Evolutionary conservation across 768 basidiomycete genomes (phyloP).

Genomic region (Phaeolepiota aurea): DNA sequence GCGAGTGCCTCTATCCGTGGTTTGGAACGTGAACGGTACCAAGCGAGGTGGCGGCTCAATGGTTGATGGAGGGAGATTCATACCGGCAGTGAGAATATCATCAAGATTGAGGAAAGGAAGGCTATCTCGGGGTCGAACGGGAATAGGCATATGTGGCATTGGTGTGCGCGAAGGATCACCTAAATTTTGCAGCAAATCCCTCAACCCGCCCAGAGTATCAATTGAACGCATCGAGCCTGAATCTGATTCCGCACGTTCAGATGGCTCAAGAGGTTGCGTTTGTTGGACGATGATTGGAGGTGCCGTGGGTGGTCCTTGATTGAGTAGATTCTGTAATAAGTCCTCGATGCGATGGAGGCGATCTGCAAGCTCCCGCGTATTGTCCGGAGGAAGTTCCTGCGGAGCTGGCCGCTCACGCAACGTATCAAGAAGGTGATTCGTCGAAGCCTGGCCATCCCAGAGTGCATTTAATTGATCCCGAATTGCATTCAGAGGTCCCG

Average conservation of each 20-base stretch:
- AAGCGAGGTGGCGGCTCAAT: constrained; percentile 44
- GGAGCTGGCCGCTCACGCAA: constrained; percentile 41
- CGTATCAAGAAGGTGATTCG: constrained; percentile 55
- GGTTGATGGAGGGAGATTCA: constrained; percentile 26
- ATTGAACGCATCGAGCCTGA: constrained; percentile 20
- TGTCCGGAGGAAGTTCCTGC: constrained; percentile 20
- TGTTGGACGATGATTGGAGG: constrained; percentile 9
- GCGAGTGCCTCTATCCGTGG: constrained; percentile 25
- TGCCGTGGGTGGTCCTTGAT: constrained; percentile 19
- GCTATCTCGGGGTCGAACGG: constrained; percentile 13
- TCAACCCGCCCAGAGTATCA: constrained; percentile 16
- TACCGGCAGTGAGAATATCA: constrained; percentile 45
- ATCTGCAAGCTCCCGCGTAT: constrained; percentile 31
- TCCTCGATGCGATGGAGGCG: constrained; percentile 39
- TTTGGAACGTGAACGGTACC: constrained; percentile 47
- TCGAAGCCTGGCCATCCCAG: constrained; percentile 51
- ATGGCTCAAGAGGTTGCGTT: constrained; percentile 8
- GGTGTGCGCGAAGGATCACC: neutral
- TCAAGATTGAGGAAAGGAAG: constrained; percentile 31
- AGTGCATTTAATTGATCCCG: constrained; percentile 52
- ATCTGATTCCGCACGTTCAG: constrained; percentile 15
- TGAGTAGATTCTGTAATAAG: constrained; percentile 29
- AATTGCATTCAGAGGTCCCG: constrained; percentile 47
- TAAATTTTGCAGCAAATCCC: constrained; percentile 7
- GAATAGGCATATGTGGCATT: constrained; percentile 28